Base-by-base conservation (phyloP, 495 filamentous ascomycete species). In the Pyronema omphalodes region DNA sequence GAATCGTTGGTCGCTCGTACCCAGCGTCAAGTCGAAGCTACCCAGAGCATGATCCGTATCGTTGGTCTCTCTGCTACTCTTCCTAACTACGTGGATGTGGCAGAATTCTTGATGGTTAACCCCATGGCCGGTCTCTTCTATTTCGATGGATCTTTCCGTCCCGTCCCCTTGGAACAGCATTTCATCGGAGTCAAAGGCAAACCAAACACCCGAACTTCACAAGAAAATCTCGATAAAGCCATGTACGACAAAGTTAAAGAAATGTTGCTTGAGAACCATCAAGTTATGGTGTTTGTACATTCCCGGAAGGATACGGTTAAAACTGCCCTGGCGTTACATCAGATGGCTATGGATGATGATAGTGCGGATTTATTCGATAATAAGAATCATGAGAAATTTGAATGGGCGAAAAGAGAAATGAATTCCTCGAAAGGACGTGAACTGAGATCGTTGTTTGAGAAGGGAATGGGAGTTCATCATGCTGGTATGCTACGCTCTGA, bases 261-360 rank as follows among this genome's bases (percentile, higher is more conserved):
- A 43, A 95, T 95, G 91, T 72, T 96, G 8, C 76, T 83, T 60
- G 70, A 72, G 53, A 86, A 82, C 8, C 88, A 99, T 58, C 91
- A 99, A 62, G 77, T 96, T 50, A 99, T 99, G 91, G 88, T 99
- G 0, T 98, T 99, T 68, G 91, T 99, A 2, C 91, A 99, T 65
- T 93, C 88, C 2, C 77, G 91, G 18, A 91, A 93, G 66, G 93
- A 99, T 61, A 99, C 91, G 0, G 75, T 93, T 40, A 75, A 79
- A 49, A 93, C 89, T 0, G 88, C 91, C 18, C 84, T 82, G 55
- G 84, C 78, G 68, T 75, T 99, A 29, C 78, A 81, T 54, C 81
- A 94, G 60, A 84, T 89, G 74, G 93, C 91, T 3, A 70, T 78
- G 11, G 88, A 96, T 41, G 71, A 93, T 39, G 73, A 73, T 12